Evolutionary conservation across 192 early-diverging fungal genomes (phyloP).

Genomic region (Backusella psychrophila): DNA sequence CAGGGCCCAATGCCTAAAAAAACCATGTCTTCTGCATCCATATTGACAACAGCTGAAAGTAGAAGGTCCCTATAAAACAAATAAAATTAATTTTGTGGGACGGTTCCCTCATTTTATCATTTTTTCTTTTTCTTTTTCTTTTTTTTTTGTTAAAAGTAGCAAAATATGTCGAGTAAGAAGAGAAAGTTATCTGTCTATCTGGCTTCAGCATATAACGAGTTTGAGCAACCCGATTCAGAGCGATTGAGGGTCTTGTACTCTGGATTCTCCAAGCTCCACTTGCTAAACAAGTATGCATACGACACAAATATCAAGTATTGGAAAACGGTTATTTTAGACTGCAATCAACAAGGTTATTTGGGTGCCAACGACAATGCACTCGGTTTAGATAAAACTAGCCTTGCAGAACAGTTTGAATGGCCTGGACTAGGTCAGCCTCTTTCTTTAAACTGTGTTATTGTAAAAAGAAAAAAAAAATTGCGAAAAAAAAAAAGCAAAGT

Average conservation of each 20-base stretch:
- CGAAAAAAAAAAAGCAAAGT: neutral
- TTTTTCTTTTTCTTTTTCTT: neutral
- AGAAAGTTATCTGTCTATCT: slow-evolving; percentile 7
- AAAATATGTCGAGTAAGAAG: slow-evolving; percentile 13
- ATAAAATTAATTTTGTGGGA: neutral
- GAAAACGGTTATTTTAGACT: slow-evolving; percentile 38
- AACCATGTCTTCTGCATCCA: slow-evolving; percentile 9
- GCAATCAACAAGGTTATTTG: slow-evolving; percentile 33
- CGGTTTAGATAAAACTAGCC: neutral
- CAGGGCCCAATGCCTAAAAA: neutral
- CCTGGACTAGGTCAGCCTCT: slow-evolving; percentile 17
- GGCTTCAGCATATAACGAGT: slow-evolving; percentile 10
- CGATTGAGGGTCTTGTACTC: slow-evolving; percentile 41
- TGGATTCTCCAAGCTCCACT: slow-evolving; percentile 41
- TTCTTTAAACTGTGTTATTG: slow-evolving; percentile 13
- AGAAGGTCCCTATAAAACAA: slow-evolving; percentile 19
- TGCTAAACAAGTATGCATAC: slow-evolving; percentile 41
- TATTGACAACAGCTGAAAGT: slow-evolving; percentile 4
- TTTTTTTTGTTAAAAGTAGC: neutral
- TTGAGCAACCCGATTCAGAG: slow-evolving; percentile 7
- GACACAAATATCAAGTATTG: slow-evolving; percentile 42
- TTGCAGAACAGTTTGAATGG: slow-evolving; percentile 11
- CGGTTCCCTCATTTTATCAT: neutral
- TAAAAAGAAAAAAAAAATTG: neutral
- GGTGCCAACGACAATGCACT: neutral